A percentile compares a stretch with the other conserved stretches of the same genome.
phyloP scores from a whole-genome alignment of 192 early-diverging fungal species.

The Podila horticola region DNA sequence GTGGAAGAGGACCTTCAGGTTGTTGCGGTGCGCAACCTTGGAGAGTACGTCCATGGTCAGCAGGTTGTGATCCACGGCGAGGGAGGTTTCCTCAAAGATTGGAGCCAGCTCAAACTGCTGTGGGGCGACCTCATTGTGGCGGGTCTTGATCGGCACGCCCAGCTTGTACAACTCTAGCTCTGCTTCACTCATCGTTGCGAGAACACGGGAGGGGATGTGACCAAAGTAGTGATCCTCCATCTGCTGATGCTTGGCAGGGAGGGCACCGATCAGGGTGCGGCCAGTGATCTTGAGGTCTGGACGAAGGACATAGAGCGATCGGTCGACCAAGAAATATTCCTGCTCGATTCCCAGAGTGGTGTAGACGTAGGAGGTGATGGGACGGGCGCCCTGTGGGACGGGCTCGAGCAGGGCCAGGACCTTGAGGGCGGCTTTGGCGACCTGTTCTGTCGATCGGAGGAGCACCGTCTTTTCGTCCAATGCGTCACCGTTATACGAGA shows the following conservation, averaged over 20 bases:
- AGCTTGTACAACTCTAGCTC: slow-evolving; percentile 92
- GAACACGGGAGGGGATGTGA: slow-evolving; percentile 90
- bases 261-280: slow-evolving; percentile 88
- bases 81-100: slow-evolving; percentile 94
- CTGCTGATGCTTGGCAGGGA: slow-evolving; percentile 98
- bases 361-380: slow-evolving; percentile 80
- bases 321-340: slow-evolving; percentile 98
- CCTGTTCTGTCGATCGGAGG: slow-evolving; percentile 86
- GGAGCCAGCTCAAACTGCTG: slow-evolving; percentile 97
- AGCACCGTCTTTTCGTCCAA: slow-evolving; percentile 98
- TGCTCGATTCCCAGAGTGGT: slow-evolving; percentile 97
- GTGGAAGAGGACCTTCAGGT: slow-evolving; percentile 95
- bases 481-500: slow-evolving; percentile 98
- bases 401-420: slow-evolving; percentile 80
- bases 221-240: slow-evolving; percentile 99
- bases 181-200: slow-evolving; percentile 88
- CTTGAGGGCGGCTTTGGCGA: slow-evolving; percentile 83
- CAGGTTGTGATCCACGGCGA: slow-evolving; percentile 98
- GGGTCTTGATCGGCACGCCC: slow-evolving; percentile 98
- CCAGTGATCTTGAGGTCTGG: slow-evolving; percentile 97
- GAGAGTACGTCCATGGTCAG: slow-evolving; percentile 95
- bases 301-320: slow-evolving; percentile 88
- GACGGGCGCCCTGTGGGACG: slow-evolving; percentile 52
- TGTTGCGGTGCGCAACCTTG: slow-evolving; percentile 95
- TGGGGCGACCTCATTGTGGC: slow-evolving; percentile 98